Conservation (phyloP, 208 protist genomes). For the Trypanosoma melophagium region DNA sequence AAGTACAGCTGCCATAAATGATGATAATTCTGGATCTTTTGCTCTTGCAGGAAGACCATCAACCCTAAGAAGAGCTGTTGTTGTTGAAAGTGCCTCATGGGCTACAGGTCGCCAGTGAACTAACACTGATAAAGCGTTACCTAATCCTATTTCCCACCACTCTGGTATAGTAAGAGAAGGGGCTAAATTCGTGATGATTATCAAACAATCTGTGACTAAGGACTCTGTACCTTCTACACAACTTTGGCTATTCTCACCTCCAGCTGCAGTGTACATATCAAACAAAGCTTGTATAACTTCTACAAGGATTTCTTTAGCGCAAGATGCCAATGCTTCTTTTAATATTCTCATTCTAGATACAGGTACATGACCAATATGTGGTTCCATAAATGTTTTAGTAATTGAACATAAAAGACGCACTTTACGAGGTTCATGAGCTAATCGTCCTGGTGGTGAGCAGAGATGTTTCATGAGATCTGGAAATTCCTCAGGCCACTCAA, state of each 20-base stretch:
- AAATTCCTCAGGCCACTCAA: constrained; percentile 29
- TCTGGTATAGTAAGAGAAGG: constrained; percentile 33
- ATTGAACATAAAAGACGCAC: constrained; percentile 54
- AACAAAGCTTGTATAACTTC: constrained; percentile 50
- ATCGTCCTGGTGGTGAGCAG: constrained; percentile 22
- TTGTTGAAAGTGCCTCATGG: constrained; percentile 36
- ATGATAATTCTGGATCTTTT: constrained; percentile 15
- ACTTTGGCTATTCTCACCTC: constrained; percentile 31
- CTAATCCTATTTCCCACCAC: constrained; percentile 54
- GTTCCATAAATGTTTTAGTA: constrained; percentile 37
- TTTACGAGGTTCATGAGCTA: constrained; percentile 27
- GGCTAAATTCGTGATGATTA: constrained; percentile 34
- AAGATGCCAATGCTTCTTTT: constrained; percentile 27
- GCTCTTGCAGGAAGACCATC: constrained; percentile 19
- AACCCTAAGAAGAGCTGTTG: constrained; percentile 38
- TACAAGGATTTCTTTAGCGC: constrained; percentile 34
- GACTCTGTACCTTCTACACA: constrained; percentile 32
- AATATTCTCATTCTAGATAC: constrained; percentile 38
- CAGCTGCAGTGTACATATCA: constrained; percentile 50
- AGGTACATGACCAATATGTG: constrained; percentile 60
- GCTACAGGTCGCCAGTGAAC: constrained; percentile 55
- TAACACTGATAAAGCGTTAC: constrained; percentile 52
- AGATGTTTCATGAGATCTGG: constrained; percentile 22
- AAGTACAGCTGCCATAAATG: constrained; percentile 24
- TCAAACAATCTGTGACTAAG: constrained; percentile 38